Base-by-base conservation (phyloP, 257 asterid genomes). In the Gynochthodes officinalis region DNA sequence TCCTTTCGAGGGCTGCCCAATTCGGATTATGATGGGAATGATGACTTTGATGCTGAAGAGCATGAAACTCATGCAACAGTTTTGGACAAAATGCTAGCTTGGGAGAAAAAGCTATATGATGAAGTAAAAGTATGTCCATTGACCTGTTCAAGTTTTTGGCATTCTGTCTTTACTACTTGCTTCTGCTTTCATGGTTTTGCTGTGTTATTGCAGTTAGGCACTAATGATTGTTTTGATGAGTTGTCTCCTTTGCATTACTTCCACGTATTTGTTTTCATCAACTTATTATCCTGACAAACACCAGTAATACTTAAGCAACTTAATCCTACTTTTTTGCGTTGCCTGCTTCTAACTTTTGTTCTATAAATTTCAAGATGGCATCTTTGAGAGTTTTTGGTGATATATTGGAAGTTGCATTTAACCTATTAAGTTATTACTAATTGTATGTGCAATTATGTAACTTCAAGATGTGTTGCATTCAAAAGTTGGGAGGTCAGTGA, bases 21-120 rank as follows among this genome's bases (percentile, higher is more conserved):
- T 62, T 69, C 75, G 21, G 91, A 89, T 11, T 64, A 19, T 73
- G 97, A 92, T 70, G 89, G 70, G 23, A 79, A 75, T 55, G 96
- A 95, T 72, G 98, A 90, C 73, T 86, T 84, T 65, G 99, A 95
- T 76, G 86, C 91, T 8, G 98, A 95, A 77, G 99, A 92, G 86
- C 77, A 89, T 57, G 98, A 95, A 83, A 92, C 96, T 55, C 99
- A 95, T 80, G 99, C 99, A 46, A 86, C 98, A 0, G 98, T 92
- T 71, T 85, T 95, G 88, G 99, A 95, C 93, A 95, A 95, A 86
- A 90, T 95, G 97, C 92, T 95, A 50, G 99, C 99, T 9, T 95
- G 99, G 99, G 99, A 95, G 86, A 95, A 95, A 79, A 95, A 95
- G 86, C 94, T 95, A 65, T 95, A 89, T 73, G 99, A 95, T 74